phyloP scores from a whole-genome alignment of 2,329 filamentous ascomycete genomes.

The Penicillium sp. region DNA sequence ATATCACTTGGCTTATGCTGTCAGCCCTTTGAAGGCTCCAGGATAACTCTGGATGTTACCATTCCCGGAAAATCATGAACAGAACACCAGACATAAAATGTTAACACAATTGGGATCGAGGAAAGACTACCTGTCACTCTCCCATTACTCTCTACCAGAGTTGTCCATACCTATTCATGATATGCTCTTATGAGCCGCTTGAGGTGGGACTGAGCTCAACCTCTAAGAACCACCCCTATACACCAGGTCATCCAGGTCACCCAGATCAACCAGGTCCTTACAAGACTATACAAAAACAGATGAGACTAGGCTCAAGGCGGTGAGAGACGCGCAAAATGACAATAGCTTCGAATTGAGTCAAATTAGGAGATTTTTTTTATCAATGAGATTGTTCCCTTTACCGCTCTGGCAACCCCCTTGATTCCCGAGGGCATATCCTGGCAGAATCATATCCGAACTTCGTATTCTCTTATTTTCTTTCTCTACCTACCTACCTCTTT shows the following conservation, averaged over 20 bases:
- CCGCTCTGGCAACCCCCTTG: slow-evolving; percentile 9
- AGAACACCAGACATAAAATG: neutral
- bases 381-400: slow-evolving; percentile 9
- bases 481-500: neutral
- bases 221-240: neutral
- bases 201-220: neutral
- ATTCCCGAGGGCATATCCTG: slow-evolving; percentile 1
- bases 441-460: slow-evolving; percentile 8
- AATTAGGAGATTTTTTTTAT: slow-evolving; percentile 9
- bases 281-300: neutral
- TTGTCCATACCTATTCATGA: neutral
- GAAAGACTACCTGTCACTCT: neutral
- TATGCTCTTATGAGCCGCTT: neutral
- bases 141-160: neutral
- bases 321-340: slow-evolving; percentile 9
- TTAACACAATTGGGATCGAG: neutral
- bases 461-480: slow-evolving; percentile 1
- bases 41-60: neutral
- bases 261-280: neutral
- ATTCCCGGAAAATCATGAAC: neutral
- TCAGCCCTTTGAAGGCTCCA: neutral
- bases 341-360: slow-evolving; percentile 11
- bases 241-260: neutral
- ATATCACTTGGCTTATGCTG: neutral
- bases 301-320: slow-evolving; percentile 4